Evolutionary conservation across 495 filamentous ascomycete species (phyloP).

Genomic region (Aspergillus leporis): DNA sequence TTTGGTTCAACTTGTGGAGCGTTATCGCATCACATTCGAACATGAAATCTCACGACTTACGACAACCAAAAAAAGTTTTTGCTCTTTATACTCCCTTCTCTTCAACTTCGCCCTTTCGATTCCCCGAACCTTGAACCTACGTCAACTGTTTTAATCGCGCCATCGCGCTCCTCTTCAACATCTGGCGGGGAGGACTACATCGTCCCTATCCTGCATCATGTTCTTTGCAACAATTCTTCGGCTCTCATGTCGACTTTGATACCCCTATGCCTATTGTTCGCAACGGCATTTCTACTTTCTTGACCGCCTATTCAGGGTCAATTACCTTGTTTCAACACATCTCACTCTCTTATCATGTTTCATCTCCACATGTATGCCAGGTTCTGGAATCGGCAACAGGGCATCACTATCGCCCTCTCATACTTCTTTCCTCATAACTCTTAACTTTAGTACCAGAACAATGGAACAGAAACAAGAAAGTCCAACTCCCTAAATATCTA

Average conservation of each 20-base stretch:
- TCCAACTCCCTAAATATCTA: neutral
- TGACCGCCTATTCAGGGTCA: neutral
- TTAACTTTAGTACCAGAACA: neutral
- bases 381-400: constrained; percentile 13
- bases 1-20: neutral
- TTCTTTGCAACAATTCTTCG: constrained; percentile 10
- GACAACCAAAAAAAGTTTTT: constrained; percentile 34
- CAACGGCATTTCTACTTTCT: neutral
- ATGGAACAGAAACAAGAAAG: neutral
- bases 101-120: neutral
- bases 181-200: neutral
- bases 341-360: constrained; percentile 1
- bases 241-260: constrained; percentile 10
- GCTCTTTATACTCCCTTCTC: constrained; percentile 12
- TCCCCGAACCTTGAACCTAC: constrained; percentile 1
- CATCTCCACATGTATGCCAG: constrained; percentile 5
- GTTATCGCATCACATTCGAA: neutral
- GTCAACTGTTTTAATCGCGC: constrained; percentile 19
- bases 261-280: neutral
- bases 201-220: neutral
- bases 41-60: constrained; percentile 32
- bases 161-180: neutral
- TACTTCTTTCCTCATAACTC: no score
- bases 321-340: neutral
- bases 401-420: neutral